Percentiles rank a stretch among this genome's conserved stretches.
These are phyloP conservation scores for Penicillium sp. DNA, from an alignment of 2,329 filamentous ascomycete species.

Conservation along the genomic window DNA sequence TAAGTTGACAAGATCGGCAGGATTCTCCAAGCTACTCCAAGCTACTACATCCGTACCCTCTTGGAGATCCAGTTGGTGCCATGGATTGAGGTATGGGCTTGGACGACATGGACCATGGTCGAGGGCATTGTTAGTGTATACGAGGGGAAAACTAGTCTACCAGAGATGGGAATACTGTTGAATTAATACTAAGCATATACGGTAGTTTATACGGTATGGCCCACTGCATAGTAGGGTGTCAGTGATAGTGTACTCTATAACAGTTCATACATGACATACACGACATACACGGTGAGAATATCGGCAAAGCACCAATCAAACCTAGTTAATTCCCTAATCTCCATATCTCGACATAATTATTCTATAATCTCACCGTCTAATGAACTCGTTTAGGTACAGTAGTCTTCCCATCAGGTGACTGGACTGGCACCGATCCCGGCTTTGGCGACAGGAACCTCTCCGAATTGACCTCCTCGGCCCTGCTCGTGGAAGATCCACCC, in stretches of 20 bases:
- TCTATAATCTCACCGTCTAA: background rate
- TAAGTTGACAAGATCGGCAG: conserved; percentile 25
- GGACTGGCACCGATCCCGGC: conserved; percentile 22
- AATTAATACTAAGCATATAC: background rate
- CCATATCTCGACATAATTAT: background rate
- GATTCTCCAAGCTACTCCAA: conserved; percentile 9
- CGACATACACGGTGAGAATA: background rate
- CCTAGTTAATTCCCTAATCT: background rate
- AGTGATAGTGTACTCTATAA: background rate
- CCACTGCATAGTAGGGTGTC: background rate
- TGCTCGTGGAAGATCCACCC: conserved; percentile 31
- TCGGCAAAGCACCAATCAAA: background rate
- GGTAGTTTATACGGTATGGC: background rate
- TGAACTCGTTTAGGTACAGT: background rate
- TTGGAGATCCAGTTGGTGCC: conserved; percentile 9
- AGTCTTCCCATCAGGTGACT: conserved; percentile 30
- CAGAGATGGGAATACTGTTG: background rate
- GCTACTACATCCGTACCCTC: conserved; percentile 12
- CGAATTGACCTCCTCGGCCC: background rate
- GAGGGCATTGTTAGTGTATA: conserved; percentile 1
- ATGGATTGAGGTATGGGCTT: conserved; percentile 7
- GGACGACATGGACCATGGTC: conserved; percentile 1
- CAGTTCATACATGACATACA: background rate
- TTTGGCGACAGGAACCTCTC: conserved; percentile 10
- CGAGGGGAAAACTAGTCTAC: conserved; percentile 1